These are phyloP conservation scores for Cryptococcus jaspeensis DNA, from an alignment of 1,284 basidiomycete genomes.

Conservation along the genomic window DNA sequence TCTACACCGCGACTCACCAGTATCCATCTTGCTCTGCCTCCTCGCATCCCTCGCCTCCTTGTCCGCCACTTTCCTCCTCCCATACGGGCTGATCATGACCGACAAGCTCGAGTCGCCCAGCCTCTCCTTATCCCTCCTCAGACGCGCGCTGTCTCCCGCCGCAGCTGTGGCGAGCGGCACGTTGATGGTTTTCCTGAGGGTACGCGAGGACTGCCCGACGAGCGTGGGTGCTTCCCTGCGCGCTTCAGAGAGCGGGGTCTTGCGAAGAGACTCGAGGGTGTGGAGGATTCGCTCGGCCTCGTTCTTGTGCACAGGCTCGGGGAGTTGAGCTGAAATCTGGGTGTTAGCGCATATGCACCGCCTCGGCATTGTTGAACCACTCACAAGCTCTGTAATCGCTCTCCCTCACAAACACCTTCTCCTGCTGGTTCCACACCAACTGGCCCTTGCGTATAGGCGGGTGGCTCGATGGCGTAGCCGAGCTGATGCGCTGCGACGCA, in stretches of 20 bases:
- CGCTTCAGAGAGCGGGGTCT: constrained; percentile 35
- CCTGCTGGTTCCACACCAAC: constrained; percentile 44
- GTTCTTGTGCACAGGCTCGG: constrained; percentile 33
- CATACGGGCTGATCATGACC: constrained; percentile 49
- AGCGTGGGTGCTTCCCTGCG: constrained; percentile 23
- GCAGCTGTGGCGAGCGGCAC: constrained; percentile 46
- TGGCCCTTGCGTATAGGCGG: constrained; percentile 42
- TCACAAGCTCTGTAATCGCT: constrained; percentile 32
- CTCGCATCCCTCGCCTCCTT: constrained; percentile 29
- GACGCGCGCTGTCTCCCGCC: constrained; percentile 31
- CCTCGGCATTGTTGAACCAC: constrained; percentile 4
- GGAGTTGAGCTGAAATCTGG: constrained; percentile 20
- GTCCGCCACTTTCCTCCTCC: constrained; percentile 39
- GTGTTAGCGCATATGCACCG: background rate
- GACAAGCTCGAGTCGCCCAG: constrained; percentile 34
- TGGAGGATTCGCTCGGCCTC: constrained; percentile 50
- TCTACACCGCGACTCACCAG: constrained; percentile 15
- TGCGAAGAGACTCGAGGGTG: constrained; percentile 45
- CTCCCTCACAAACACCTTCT: constrained; percentile 45
- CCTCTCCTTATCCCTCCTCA: constrained; percentile 31
- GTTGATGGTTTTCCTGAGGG: constrained; percentile 42
- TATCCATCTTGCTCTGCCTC: constrained; percentile 10
- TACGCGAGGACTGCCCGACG: constrained; percentile 42
- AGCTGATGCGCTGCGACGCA: constrained; percentile 21
- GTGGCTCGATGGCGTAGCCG: constrained; percentile 17